Evolutionary conservation across 108 stramenopile genomes (phyloP), one percentile per base, ranked within the genome.

Genomic region (Licmophora abbreviata): DNA sequence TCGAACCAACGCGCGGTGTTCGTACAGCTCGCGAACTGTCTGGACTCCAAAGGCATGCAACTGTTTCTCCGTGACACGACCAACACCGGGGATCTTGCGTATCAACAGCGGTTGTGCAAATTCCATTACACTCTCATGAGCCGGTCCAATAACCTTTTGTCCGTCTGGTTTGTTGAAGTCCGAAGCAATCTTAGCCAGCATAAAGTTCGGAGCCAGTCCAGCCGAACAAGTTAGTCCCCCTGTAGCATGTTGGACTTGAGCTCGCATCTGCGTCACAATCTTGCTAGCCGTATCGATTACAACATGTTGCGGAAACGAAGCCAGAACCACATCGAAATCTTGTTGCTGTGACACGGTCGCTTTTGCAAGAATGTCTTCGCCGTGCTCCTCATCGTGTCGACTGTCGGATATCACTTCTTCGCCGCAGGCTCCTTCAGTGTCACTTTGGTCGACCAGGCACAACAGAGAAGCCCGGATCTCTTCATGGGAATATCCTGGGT

Each of bases 101-200:
- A 70, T 61, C 9, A 78, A 71, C 23, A 97, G 61, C 6, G 68
- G 70, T 37, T 70, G 54, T 3, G 95, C 14, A 60, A 97, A 99
- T 15, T 61, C 61, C 14, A 74, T 43, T 15, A 96, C 73, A 12
- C 54, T 37, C 0, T 56, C 56, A 21, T 73, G 72, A 35, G 74
- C 57, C 4, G 79, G 52, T 6, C 66, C 81, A n/a, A 99, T 76
- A 25, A 88, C 54, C 48, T 68, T 61, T 57, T 99, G 98, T 0
- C 98, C 97, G 59, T 99, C 77, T 3, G 98, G 98, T 66, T 99
- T 99, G 73, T 94, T 88, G 32, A 54, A 20, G 63, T 99, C 96
- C 38, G 67, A 83, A 12, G 81, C 85, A 48, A 95, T 93, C 67
- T 99, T 99, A 17, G 97, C 95, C 18, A 99, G 59, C 26, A 87